These are phyloP conservation scores for Pseudogymnoascus sp. DNA, from an alignment of 2,329 filamentous ascomycete genomes.

Conservation along the genomic window DNA sequence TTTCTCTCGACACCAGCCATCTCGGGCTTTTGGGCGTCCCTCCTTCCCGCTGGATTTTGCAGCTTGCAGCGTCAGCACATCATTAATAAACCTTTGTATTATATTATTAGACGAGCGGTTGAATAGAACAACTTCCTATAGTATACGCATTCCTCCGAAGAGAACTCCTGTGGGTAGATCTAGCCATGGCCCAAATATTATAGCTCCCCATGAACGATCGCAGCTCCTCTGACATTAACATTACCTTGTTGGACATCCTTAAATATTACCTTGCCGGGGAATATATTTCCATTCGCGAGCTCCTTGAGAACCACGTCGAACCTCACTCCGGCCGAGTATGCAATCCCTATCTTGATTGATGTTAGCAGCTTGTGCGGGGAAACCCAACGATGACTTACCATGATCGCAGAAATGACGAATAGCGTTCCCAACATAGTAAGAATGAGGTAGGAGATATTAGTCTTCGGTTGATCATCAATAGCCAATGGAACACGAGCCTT, in stretches of 20 bases:
- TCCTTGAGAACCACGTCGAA: not conserved
- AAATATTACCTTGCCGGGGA: not conserved
- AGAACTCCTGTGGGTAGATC: not conserved
- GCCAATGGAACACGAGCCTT: conserved; percentile 45
- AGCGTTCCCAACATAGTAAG: conserved; percentile 62
- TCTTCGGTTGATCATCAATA: conserved; percentile 49
- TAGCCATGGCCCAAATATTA: not conserved
- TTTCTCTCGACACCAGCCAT: not conserved
- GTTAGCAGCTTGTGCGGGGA: not conserved
- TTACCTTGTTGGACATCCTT: not conserved
- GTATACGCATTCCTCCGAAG: not conserved
- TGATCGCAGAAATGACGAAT: conserved; percentile 61
- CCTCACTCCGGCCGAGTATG: not conserved
- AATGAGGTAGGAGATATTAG: conserved; percentile 55
- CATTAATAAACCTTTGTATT: not conserved
- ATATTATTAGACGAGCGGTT: not conserved
- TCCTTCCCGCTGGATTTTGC: not conserved
- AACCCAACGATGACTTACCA: conserved; percentile 55
- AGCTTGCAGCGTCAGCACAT: not conserved
- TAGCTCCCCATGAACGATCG: not conserved
- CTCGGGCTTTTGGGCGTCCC: too few species aligned
- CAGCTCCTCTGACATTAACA: not conserved
- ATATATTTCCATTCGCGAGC: not conserved
- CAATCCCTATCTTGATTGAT: not conserved
- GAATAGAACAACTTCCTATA: not conserved